phyloP scores from a whole-genome alignment of 2,329 filamentous ascomycete species.

The Arachnopeziza araneosa region DNA sequence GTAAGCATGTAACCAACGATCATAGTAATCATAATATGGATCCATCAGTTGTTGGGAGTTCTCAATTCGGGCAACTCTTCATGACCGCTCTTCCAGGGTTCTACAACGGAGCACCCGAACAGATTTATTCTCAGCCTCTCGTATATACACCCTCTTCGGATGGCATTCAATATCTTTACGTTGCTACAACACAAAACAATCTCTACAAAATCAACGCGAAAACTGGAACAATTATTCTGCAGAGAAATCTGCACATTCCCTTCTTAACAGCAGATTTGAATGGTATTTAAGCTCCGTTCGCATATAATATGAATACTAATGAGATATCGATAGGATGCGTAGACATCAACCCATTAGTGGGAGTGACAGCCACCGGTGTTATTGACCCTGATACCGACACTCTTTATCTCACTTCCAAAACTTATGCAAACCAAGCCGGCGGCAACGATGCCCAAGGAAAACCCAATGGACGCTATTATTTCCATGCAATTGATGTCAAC shows the following conservation, averaged over 20 bases:
- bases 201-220: constrained; percentile 51
- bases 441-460: constrained; percentile 34
- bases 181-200: constrained; percentile 53
- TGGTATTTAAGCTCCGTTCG: constrained; percentile 16
- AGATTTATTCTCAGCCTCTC: constrained; percentile 47
- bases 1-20: constrained; percentile 1
- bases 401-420: constrained; percentile 45
- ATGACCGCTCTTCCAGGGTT: constrained; percentile 45
- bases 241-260: constrained; percentile 43
- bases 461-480: constrained; percentile 38
- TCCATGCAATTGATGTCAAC: constrained; percentile 42
- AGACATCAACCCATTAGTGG: constrained; percentile 42
- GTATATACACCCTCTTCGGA: constrained; percentile 45
- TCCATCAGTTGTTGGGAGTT: constrained; percentile 49
- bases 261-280: constrained; percentile 42
- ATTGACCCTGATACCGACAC: constrained; percentile 46
- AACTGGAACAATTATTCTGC: constrained; percentile 45
- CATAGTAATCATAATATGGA: constrained; percentile 56
- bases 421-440: constrained; percentile 37
- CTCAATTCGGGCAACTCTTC: constrained; percentile 51
- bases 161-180: constrained; percentile 46
- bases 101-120: constrained; percentile 44
- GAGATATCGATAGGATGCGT: constrained; percentile 29
- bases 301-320: background rate
- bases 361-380: constrained; percentile 44